These are phyloP conservation scores for Penicillium fuscoglaucum DNA, from an alignment of 2,329 filamentous ascomycete genomes.

Conservation along the genomic window DNA sequence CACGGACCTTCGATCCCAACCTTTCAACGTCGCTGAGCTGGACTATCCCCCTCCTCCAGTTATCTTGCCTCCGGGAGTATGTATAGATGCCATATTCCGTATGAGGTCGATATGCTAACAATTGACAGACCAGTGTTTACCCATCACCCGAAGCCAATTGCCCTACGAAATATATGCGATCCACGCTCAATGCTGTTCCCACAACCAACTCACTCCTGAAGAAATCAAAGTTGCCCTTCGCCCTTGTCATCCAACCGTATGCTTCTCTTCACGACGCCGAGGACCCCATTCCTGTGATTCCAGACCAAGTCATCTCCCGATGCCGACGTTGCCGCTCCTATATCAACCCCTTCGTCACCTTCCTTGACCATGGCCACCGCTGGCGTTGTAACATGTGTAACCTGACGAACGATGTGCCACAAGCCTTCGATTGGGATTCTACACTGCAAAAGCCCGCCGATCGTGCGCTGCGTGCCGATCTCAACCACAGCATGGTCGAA, in stretches of 20 bases:
- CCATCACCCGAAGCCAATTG: slow-evolving; percentile 90
- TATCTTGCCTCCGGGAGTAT: slow-evolving; percentile 85
- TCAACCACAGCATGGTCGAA: slow-evolving; percentile 96
- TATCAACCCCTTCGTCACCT: slow-evolving; percentile 96
- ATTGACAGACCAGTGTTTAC: slow-evolving; percentile 75
- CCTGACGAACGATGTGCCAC: slow-evolving; percentile 96
- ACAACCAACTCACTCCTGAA: slow-evolving; percentile 91
- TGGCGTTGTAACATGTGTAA: slow-evolving; percentile 99
- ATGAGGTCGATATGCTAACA: slow-evolving; percentile 41
- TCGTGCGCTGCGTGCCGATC: slow-evolving; percentile 84
- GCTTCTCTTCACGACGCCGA: slow-evolving; percentile 89
- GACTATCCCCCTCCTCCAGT: slow-evolving; percentile 90
- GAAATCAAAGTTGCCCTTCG: slow-evolving; percentile 94
- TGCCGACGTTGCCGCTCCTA: slow-evolving; percentile 95
- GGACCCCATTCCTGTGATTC: slow-evolving; percentile 84
- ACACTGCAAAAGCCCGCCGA: slow-evolving; percentile 88
- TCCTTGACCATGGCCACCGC: slow-evolving; percentile 93
- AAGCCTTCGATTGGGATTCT: slow-evolving; percentile 98
- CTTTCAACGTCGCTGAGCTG: slow-evolving; percentile 90
- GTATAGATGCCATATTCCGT: slow-evolving; percentile 38
- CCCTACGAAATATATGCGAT: slow-evolving; percentile 89
- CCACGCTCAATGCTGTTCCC: slow-evolving; percentile 89
- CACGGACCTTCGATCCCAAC: slow-evolving; percentile 86
- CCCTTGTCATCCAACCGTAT: slow-evolving; percentile 94
- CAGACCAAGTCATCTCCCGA: slow-evolving; percentile 95